Evolutionary conservation across 768 basidiomycete species (phyloP), one percentile per base, ranked within the genome.

Genomic region (Panellus pusillus): DNA sequence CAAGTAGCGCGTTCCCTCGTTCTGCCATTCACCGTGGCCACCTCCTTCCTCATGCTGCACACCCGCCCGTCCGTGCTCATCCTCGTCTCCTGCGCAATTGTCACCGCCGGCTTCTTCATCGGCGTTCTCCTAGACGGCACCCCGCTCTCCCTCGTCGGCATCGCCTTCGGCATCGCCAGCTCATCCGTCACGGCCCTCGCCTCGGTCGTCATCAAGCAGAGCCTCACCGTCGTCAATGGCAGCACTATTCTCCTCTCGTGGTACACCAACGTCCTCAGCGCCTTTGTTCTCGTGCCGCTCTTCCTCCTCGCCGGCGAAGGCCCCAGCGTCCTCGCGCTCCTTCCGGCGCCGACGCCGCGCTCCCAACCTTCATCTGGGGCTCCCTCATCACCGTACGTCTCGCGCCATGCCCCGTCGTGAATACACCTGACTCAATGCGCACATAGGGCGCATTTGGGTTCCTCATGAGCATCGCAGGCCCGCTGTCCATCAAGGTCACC

Each of bases 401-500:
- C 24, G 18, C 32, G n/a, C n/a, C n/a, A n/a, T n/a, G n/a, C n/a
- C n/a, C n/a, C n/a, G n/a, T n/a, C n/a, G n/a, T n/a, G n/a, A n/a
- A n/a, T n/a, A n/a, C n/a, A n/a, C n/a, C n/a, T n/a, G n/a, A n/a
- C n/a, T n/a, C n/a, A n/a, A n/a, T n/a, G n/a, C n/a, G n/a, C n/a
- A n/a, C n/a, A n/a, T 43, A 87, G 83, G 87, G 87, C 28, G 70
- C 76, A 9, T 65, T 89, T 50, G 88, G 88, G 1, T 91, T 90
- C 74, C 68, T 89, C 58, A 89, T 91, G 75, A 86, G 83, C 68
- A 74, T 91, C 43, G 88, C 88, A 84, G 87, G 7, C 82, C 89
- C 50, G 88, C 89, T 20, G 89, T 91, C 31, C 20, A 97, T 98
- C 77, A 95, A 98, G 70, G 90, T 98, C 57, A 98, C 95, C 8